Evolutionary conservation across 2,329 filamentous ascomycete species (phyloP).

Genomic region (Neofusicoccum umdonicola): DNA sequence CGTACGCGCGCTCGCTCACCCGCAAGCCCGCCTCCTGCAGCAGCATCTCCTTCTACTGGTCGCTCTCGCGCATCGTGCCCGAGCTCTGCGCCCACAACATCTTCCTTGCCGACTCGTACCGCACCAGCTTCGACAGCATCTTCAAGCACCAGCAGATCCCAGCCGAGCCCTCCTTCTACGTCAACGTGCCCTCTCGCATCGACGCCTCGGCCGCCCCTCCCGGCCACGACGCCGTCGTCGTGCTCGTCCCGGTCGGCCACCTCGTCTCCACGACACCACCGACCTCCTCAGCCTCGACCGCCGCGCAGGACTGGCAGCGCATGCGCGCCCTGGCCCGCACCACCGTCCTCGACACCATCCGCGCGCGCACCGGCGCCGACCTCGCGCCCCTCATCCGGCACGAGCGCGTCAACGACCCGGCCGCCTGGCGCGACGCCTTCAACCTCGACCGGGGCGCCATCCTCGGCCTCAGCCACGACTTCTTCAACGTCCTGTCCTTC

Average conservation of each 20-base stretch:
- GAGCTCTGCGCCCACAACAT: slow-evolving; percentile 72
- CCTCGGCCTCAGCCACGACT: slow-evolving; percentile 67
- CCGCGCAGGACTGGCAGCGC: slow-evolving; percentile 59
- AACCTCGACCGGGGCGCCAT: slow-evolving; percentile 75
- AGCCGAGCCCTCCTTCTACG: slow-evolving; percentile 69
- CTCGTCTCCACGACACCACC: slow-evolving; percentile 45
- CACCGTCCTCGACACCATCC: slow-evolving; percentile 61
- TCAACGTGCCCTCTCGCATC: slow-evolving; percentile 71
- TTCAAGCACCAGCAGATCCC: slow-evolving; percentile 69
- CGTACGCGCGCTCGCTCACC: slow-evolving; percentile 41
- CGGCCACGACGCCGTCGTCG: slow-evolving; percentile 64
- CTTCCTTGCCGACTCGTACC: slow-evolving; percentile 71
- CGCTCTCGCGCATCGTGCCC: slow-evolving; percentile 58
- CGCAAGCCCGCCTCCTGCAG: slow-evolving; percentile 63
- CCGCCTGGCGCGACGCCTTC: slow-evolving; percentile 64
- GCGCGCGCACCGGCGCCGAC: slow-evolving; percentile 57
- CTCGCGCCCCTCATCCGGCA: slow-evolving; percentile 53
- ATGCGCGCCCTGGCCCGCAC: slow-evolving; percentile 60
- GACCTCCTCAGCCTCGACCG: slow-evolving; percentile 42
- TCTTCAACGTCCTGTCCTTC: slow-evolving; percentile 71
- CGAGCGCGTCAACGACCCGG: slow-evolving; percentile 66
- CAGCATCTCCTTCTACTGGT: slow-evolving; percentile 77
- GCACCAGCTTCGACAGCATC: slow-evolving; percentile 71
- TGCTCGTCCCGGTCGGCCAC: slow-evolving; percentile 71
- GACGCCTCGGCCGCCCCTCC: slow-evolving; percentile 66